Evolutionary conservation across 1,284 basidiomycete genomes (phyloP), one percentile per base, ranked within the genome.

Genomic region (Rhodotorula sp.): DNA sequence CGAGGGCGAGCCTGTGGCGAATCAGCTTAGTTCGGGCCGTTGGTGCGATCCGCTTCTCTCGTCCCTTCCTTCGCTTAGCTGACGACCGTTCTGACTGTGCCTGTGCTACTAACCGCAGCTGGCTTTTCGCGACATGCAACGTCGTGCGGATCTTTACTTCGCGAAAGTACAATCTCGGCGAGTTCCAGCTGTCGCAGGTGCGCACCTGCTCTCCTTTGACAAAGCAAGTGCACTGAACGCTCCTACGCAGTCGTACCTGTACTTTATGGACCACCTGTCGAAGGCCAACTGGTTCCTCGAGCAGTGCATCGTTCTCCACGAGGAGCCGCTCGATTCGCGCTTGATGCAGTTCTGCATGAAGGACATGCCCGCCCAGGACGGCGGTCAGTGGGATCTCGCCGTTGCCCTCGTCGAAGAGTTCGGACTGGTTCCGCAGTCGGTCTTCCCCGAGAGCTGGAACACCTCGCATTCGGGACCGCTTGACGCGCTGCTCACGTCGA

Each of bases 271-370:
- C 53, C 71, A 68, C 42, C 62, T 71, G 8, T 46, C 50, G 14
- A 67, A 68, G 53, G 86, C 89, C 63, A 97, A 97, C 84, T 94
- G 92, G 83, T 97, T 91, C 82, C 88, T 97, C 25, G 95, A 97
- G 83, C 84, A 89, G 63, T 87, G 90, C 66, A 90, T 98, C 75
- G 86, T 96, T 82, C 86, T 91, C 55, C 45, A 16, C 42, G 88
- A 92, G 75, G 86, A 89, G 67, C 89, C 61, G 16, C 64, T 74
- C n/a, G 63, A 68, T 44, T 89, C 92, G 78, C 88, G 95, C 4
- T 85, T 94, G 14, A 84, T 97, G 64, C 87, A 85, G 55, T 90
- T 90, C 83, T 86, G 97, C 64, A 87, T 90, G 34, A 80, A 83
- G 21, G 88, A 90, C 65, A 90, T 91, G 45, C 89, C 94, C 79